phyloP scores from a whole-genome alignment of 164 flowering plant species.

The Magnolia kwangsiensis region DNA sequence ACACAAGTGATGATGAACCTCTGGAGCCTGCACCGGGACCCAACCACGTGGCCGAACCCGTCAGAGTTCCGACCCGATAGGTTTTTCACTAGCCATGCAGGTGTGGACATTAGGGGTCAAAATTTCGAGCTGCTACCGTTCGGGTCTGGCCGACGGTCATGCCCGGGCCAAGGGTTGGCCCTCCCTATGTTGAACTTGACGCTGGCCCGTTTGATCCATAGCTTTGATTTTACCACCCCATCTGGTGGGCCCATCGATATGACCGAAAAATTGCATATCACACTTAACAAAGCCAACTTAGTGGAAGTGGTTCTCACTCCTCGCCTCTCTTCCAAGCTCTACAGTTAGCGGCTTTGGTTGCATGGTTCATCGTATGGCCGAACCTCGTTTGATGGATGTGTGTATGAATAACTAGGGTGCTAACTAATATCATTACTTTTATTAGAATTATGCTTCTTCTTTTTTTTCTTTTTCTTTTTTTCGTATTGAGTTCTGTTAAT shows the following conservation, averaged over 20 bases:
- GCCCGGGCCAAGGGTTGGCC: conserved; percentile 22
- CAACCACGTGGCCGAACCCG: conserved; percentile 26
- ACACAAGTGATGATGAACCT: conserved; percentile 24
- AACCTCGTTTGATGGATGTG: too few species aligned
- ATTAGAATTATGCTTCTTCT: too few species aligned
- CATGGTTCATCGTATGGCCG: too few species aligned
- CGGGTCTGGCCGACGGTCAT: conserved; percentile 31
- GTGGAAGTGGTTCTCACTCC: conserved; percentile 26
- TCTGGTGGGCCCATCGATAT: conserved; percentile 14
- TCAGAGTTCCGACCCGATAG: conserved; percentile 29
- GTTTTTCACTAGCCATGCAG: conserved; percentile 21
- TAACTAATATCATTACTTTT: too few species aligned
- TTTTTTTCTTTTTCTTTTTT: too few species aligned
- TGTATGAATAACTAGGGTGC: too few species aligned
- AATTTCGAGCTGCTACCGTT: conserved; percentile 24
- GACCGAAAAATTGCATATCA: conserved; percentile 14
- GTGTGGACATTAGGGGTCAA: conserved; percentile 15
- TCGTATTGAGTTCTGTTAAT: too few species aligned
- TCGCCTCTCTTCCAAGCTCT: conserved; percentile 8
- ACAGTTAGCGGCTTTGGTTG: too few species aligned
- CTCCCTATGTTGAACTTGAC: conserved; percentile 20
- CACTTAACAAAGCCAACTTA: conserved; percentile 17
- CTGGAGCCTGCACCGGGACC: conserved; percentile 36
- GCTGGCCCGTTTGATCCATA: conserved; percentile 28
- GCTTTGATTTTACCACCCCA: conserved; percentile 16